Conservation (phyloP, 2,329 filamentous ascomycete species). For the Penicillium sp. region DNA sequence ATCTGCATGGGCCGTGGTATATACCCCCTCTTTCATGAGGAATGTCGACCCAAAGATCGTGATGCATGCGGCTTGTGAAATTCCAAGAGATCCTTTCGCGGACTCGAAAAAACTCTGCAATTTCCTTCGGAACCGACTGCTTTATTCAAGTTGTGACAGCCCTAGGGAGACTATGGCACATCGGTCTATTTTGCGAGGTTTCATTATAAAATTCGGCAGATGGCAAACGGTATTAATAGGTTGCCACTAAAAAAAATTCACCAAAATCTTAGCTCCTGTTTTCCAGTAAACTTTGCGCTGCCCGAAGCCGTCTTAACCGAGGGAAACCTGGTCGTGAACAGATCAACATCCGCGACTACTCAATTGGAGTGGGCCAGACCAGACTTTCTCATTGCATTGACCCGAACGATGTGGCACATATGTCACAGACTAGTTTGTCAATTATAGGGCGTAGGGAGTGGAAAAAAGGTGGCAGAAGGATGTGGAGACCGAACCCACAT, state of each 20-base stretch:
- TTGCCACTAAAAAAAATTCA: constrained; percentile 15
- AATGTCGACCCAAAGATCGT: constrained; percentile 1
- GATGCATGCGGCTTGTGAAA: constrained; percentile 10
- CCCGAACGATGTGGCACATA: constrained; percentile 8
- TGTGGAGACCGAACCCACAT: constrained; percentile 21
- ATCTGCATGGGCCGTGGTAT: background rate
- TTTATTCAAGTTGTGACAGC: background rate
- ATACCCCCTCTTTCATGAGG: background rate
- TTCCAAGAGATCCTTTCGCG: background rate
- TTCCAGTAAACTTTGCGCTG: constrained; percentile 10
- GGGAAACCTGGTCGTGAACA: background rate
- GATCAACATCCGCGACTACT: constrained; percentile 22
- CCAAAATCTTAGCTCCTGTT: constrained; percentile 11
- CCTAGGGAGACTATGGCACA: background rate
- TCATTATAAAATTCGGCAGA: constrained; percentile 3
- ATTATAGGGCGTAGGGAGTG: constrained; percentile 13
- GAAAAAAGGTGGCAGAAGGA: constrained; percentile 10
- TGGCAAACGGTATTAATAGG: background rate
- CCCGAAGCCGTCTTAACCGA: constrained; percentile 26
- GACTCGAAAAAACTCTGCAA: background rate
- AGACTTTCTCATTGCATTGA: constrained; percentile 11
- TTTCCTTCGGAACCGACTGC: background rate
- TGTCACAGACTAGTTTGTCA: constrained; percentile 9
- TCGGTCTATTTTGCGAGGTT: constrained; percentile 8
- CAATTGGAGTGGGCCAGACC: constrained; percentile 13